Percentiles rank a stretch among this genome's conserved stretches.
Conservation (phyloP, 768 basidiomycete genomes). For the Leccinum truebloodii region DNA sequence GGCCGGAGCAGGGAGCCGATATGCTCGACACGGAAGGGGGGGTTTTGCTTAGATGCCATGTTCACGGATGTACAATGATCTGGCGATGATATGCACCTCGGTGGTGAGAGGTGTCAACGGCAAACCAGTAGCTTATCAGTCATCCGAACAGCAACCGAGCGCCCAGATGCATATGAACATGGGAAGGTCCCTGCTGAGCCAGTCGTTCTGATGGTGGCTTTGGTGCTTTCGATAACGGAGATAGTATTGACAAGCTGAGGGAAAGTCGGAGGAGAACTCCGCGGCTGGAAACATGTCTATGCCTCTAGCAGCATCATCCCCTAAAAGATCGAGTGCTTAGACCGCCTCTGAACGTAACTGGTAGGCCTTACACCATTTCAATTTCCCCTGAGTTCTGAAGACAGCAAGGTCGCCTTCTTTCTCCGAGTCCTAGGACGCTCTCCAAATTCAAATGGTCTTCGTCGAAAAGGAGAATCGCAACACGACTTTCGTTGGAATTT, state of each 20-base stretch:
- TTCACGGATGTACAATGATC: not conserved
- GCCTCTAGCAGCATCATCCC: not conserved
- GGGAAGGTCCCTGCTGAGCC: not conserved
- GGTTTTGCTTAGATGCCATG: slow-evolving; percentile 27
- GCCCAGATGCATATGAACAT: not conserved
- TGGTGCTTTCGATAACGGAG: not conserved
- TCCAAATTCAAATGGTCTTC: no score
- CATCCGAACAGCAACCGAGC: not conserved
- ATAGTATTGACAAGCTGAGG: not conserved
- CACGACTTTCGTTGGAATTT: no score
- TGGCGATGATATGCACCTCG: not conserved
- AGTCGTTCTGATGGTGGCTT: not conserved
- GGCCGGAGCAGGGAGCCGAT: slow-evolving; percentile 48
- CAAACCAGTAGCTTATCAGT: not conserved
- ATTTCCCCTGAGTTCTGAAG: no score
- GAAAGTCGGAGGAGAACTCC: not conserved
- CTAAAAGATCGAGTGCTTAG: not conserved
- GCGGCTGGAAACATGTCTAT: no score
- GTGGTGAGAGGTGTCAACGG: slow-evolving; percentile 6
- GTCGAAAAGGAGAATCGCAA: no score
- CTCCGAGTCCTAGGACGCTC: no score
- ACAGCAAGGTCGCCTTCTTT: no score
- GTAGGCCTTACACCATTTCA: no score
- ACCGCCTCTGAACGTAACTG: not conserved
- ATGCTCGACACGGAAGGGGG: slow-evolving; percentile 49